Evolutionary conservation across 805 yeast genomes (phyloP).

Genomic region (Candida chauliodis): DNA sequence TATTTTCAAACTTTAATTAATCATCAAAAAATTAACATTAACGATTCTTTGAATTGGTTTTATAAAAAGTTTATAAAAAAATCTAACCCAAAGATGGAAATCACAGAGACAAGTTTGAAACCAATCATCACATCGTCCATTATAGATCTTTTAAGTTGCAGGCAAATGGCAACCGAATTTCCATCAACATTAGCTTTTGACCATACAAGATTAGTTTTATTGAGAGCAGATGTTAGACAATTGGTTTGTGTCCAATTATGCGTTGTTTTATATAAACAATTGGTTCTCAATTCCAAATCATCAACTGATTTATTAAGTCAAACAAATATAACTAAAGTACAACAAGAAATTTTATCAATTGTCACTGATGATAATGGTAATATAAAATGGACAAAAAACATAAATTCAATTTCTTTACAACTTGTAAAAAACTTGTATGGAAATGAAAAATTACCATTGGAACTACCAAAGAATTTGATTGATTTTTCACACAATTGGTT

Average conservation of each 20-base stretch:
- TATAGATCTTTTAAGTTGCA: slow-evolving; percentile 65
- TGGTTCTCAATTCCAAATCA: slow-evolving; percentile 33
- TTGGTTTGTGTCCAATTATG: slow-evolving; percentile 77
- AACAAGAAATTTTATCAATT: slow-evolving; percentile 70
- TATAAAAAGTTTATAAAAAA: slow-evolving; percentile 30
- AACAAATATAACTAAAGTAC: slow-evolving; percentile 46
- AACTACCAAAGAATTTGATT: slow-evolving; percentile 37
- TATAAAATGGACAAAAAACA: slow-evolving; percentile 86
- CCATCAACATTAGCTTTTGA: slow-evolving; percentile 84
- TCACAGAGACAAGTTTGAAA: slow-evolving; percentile 19
- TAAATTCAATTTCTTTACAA: slow-evolving; percentile 68
- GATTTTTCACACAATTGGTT: slow-evolving; percentile 76
- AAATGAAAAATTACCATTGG: slow-evolving; percentile 8
- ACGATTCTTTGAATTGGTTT: slow-evolving; percentile 67
- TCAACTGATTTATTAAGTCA: slow-evolving; percentile 20
- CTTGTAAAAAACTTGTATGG: slow-evolving; percentile 42
- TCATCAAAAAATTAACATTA: slow-evolving; percentile 57
- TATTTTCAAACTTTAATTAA: slow-evolving; percentile 57
- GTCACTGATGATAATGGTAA: slow-evolving; percentile 84
- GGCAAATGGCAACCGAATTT: slow-evolving; percentile 76
- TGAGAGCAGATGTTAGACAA: slow-evolving; percentile 84
- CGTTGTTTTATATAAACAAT: slow-evolving; percentile 65
- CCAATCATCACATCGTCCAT: slow-evolving; percentile 49
- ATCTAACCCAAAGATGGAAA: neutral
- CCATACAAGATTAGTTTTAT: slow-evolving; percentile 69